Conservation (phyloP, 495 filamentous ascomycete genomes). For the Xylaria flabelliformis region DNA sequence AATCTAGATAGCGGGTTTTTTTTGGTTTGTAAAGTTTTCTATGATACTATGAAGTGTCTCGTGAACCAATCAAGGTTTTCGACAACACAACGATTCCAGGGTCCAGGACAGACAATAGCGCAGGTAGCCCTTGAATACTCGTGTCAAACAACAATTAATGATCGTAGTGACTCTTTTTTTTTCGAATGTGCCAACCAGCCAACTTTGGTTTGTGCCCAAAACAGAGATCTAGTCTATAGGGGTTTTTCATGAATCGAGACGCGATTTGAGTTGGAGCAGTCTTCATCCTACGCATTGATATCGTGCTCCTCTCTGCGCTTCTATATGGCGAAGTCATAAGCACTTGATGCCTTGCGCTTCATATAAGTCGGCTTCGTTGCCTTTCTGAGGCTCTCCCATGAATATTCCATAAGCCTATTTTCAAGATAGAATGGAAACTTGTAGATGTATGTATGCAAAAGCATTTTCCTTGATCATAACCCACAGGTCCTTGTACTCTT, state of each 20-base stretch:
- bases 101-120: too few relatives aligned
- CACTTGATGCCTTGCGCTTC: too few relatives aligned
- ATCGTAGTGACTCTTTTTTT: neutral
- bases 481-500: slow-evolving; percentile 17
- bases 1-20: neutral
- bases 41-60: neutral
- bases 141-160: neutral
- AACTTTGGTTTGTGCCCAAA: neutral
- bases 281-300: neutral
- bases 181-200: neutral
- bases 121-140: neutral
- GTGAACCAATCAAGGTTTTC: neutral
- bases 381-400: too few relatives aligned
- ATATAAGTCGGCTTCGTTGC: neutral
- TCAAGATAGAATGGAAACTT: neutral
- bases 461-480: slow-evolving; percentile 9
- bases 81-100: neutral
- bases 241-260: neutral
- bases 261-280: neutral
- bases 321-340: too few relatives aligned
- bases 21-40: neutral
- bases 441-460: slow-evolving; percentile 3
- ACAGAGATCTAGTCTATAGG: neutral
- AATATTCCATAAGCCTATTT: too few relatives aligned
- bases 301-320: too few relatives aligned